Base-by-base conservation (phyloP, 225 moss, liverwort and hornwort species). In the Pseudoscleropodium purum region DNA sequence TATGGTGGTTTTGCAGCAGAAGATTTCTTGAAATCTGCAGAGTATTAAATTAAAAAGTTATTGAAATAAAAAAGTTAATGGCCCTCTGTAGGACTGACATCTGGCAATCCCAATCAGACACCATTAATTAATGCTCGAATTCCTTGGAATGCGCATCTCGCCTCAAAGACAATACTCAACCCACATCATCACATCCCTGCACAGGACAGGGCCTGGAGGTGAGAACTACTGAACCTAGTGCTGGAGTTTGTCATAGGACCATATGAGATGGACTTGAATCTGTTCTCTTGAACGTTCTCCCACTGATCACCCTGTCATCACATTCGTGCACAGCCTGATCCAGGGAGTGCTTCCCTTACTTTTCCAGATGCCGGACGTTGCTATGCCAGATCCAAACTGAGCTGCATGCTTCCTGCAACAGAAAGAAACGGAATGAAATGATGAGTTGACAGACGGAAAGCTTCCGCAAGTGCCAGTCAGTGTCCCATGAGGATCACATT, bases 351-450 rank as follows among this genome's bases (percentile, higher is more conserved):
- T 69, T 47, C 23, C 37, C 85, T 52, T 27, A 11, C 29, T 68
- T 79, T 36, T 1, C 89, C 84, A 91, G 89, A 91, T 91, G 87
- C 80, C 43, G 79, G 87, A 75, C 51, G 91, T 81, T 87, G 89
- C 81, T 60, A 74, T 72, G 52, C 60, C 87, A 91, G 84, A 91
- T 89, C 75, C 66, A 66, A 89, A 87, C 49, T 87, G 89, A 89
- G 51, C 69, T 82, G 52, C 89, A 79, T 41, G 64, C 56, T 54
- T 16, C 2, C 66, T 64, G 65, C 86, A 51, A n/a, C 43, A 54
- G 34, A 61, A 24, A 62, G 23, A 18, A 47, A 36, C 23, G 23
- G 52, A 83, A 66, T 2, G n/a, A 52, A 88, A 74, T 51, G 9
- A 33, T 39, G 21, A 64, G 51, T 39, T 41, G 54, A 34, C 60